Conservation (phyloP, 148 eudicot species). For the Camellia sinensis region DNA sequence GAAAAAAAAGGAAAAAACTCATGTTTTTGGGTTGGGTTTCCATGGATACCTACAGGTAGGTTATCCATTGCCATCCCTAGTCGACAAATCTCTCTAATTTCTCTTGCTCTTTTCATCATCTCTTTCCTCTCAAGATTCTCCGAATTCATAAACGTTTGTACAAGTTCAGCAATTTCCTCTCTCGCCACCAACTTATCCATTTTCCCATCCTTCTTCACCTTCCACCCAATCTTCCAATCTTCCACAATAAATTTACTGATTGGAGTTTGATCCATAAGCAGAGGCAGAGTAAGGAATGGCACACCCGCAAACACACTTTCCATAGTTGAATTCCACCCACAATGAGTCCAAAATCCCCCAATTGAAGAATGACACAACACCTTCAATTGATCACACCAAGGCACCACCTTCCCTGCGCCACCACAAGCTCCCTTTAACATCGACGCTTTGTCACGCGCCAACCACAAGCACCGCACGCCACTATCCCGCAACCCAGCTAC, state of each 20-base stretch:
- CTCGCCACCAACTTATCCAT: constrained; percentile 23
- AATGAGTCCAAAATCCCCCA: constrained; percentile 38
- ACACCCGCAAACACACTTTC: constrained; percentile 30
- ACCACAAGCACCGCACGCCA: constrained; percentile 25
- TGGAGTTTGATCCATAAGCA: constrained; percentile 25
- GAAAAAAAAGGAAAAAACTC: too few relatives aligned
- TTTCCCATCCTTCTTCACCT: constrained; percentile 14
- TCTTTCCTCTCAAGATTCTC: constrained; percentile 23
- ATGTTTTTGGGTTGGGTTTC: too few relatives aligned
- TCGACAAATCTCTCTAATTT: too few relatives aligned
- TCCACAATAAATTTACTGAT: constrained; percentile 35
- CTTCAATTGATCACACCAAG: constrained; percentile 45
- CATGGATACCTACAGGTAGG: too few relatives aligned
- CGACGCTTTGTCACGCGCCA: constrained; percentile 23
- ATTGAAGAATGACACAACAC: constrained; percentile 32
- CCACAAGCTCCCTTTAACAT: constrained; percentile 5
- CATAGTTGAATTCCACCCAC: constrained; percentile 36
- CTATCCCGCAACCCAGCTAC: constrained; percentile 22
- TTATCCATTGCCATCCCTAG: too few relatives aligned
- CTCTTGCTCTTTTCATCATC: constrained; percentile 17
- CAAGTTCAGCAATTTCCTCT: constrained; percentile 19
- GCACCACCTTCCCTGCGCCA: constrained; percentile 15
- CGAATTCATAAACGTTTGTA: constrained; percentile 38
- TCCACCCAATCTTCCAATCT: constrained; percentile 43
- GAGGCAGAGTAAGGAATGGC: constrained; percentile 35